Base-by-base conservation (phyloP, 2,329 filamentous ascomycete species). In the Sphaceloma murrayae region DNA sequence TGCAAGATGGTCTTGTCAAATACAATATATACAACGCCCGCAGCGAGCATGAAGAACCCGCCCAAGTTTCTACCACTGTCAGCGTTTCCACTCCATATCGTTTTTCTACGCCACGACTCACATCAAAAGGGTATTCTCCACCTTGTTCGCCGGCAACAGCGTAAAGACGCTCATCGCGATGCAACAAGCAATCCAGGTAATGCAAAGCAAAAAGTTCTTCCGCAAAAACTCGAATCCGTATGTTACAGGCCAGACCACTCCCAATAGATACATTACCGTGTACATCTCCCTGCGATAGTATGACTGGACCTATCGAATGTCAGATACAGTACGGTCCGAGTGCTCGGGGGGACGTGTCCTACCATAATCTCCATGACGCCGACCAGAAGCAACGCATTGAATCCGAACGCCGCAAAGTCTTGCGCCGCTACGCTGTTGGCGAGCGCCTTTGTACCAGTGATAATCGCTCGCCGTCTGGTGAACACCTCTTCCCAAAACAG, bases 401-500 rank as follows among this genome's bases (percentile, higher is more conserved):
- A 51, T 0, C 70, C 54, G 30, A 94, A 69, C 19, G 74, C 72
- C 16, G 74, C 52, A 21, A 74, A 63, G 18, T 75, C 76, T 16
- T 71, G 67, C 19, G 73, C 65, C 0, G 80, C 78, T 45, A 73
- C 69, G 52, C 88, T 74, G 1, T 75, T 72, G 52, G 94, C 79
- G 6, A 96, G 67, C 39, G 75, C 70, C 50, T 72, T 73, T 42
- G 74, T 70, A 2, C 87, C 88, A 49, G 78, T 73, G 4, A 66
- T 56, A 9, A 95, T 62, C 31, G 84, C 84, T 34, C 73, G 70
- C 46, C 87, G 75, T 19, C 83, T 77, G 2, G 85, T 84, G 62
- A 82, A 89, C 0, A 95, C 85, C 57, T 95, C 88, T 62, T 95
- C 89, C 91, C 91, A 98, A 66, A 98, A 96, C 46, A 85, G 75